phyloP scores from a whole-genome alignment of 2,329 filamentous ascomycete genomes.

The Claviceps pusilla region DNA sequence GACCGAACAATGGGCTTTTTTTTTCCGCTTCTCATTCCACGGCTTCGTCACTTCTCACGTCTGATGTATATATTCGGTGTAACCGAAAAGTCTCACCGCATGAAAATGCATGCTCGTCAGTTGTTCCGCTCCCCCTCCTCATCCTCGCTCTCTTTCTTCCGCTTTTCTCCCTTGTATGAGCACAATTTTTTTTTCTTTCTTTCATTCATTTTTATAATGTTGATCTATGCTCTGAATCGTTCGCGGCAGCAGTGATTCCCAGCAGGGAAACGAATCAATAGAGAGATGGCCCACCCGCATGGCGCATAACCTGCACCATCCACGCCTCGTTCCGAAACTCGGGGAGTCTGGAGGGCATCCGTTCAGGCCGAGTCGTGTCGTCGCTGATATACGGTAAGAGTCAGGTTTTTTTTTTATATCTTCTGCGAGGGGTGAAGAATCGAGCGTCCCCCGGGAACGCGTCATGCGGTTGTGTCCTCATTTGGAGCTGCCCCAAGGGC shows the following conservation, averaged over 20 bases:
- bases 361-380: neutral
- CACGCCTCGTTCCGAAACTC: no score
- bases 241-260: no score
- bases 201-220: neutral
- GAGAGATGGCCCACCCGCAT: no score
- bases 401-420: neutral
- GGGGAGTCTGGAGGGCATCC: no score
- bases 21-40: no score
- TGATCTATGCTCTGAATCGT: no score
- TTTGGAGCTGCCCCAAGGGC: neutral
- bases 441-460: neutral
- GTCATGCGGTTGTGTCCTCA: neutral
- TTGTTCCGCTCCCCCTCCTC: neutral
- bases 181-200: neutral
- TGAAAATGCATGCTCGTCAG: neutral
- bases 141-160: neutral
- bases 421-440: neutral
- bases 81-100: neutral
- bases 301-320: no score
- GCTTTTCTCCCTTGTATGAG: neutral
- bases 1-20: no score
- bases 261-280: neutral
- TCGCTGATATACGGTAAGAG: neutral
- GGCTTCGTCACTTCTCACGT: neutral
- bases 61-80: neutral